phyloP scores from a whole-genome alignment of 306 rosid species.

The Nissolia schottii region DNA sequence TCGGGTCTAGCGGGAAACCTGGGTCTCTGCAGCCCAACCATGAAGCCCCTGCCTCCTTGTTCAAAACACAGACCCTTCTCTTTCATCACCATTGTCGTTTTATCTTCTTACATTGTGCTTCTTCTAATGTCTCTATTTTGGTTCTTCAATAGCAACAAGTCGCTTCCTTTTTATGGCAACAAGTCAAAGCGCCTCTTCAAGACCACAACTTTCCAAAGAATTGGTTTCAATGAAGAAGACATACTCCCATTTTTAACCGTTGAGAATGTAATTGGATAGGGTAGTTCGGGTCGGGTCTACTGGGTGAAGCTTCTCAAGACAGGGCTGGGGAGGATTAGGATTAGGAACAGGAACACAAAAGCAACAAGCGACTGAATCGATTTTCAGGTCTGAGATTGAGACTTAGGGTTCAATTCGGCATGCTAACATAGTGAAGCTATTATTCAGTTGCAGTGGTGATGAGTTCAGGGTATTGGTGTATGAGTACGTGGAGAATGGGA shows the following conservation, averaged over 20 bases:
- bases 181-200: slow-evolving; percentile 35
- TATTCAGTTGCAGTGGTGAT: slow-evolving; percentile 60
- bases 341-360: slow-evolving; percentile 22
- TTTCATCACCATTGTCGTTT: slow-evolving; percentile 20
- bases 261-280: slow-evolving; percentile 55
- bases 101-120: slow-evolving; percentile 26
- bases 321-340: too few relatives aligned
- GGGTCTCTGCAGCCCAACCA: slow-evolving; percentile 49
- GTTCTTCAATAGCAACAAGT: slow-evolving; percentile 39
- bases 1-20: slow-evolving; percentile 56
- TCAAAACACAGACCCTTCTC: slow-evolving; percentile 36
- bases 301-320: slow-evolving; percentile 50
- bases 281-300: slow-evolving; percentile 74
- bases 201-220: slow-evolving; percentile 53
- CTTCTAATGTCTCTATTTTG: slow-evolving; percentile 43
- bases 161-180: slow-evolving; percentile 18
- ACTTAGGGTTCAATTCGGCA: slow-evolving; percentile 72
- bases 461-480: slow-evolving; percentile 55
- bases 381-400: slow-evolving; percentile 68
- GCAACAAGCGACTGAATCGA: slow-evolving; percentile 34
- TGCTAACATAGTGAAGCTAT: slow-evolving; percentile 66
- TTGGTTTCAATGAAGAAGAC: slow-evolving; percentile 60
- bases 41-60: slow-evolving; percentile 48
- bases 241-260: slow-evolving; percentile 36
- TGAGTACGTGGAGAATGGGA: slow-evolving; percentile 81